Evolutionary conservation across 148 eudicot species (phyloP).

Genomic region (Arctostaphylos glauca): DNA sequence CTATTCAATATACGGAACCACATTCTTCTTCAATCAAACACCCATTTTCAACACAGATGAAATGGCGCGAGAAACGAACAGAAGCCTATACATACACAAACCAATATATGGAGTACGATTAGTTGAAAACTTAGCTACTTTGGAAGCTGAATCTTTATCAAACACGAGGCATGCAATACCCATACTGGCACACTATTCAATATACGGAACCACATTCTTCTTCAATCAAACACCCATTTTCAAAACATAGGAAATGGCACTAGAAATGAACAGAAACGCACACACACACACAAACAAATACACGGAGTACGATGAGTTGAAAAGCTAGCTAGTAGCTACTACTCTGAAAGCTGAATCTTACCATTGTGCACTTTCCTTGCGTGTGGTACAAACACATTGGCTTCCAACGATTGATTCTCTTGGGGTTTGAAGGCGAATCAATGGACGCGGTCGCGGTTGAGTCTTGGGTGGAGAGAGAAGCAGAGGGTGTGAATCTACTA

Average conservation of each 20-base stretch:
- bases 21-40: neutral
- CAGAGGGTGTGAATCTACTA: conserved; percentile 22
- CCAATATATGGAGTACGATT: no score
- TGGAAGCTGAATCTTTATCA: conserved; percentile 8
- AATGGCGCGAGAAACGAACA: no score
- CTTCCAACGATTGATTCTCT: conserved; percentile 53
- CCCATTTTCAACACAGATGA: no score
- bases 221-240: neutral
- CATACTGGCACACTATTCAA: neutral
- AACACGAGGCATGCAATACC: conserved; percentile 31
- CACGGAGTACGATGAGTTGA: neutral
- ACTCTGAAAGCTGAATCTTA: conserved; percentile 15
- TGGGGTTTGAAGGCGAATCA: conserved; percentile 9
- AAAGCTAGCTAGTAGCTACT: neutral
- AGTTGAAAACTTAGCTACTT: no score
- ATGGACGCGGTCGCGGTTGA: conserved; percentile 19
- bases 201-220: neutral
- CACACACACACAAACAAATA: neutral
- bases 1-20: neutral
- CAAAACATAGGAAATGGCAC: neutral
- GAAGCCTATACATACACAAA: no score
- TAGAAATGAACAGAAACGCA: neutral
- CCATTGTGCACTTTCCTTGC: conserved; percentile 83
- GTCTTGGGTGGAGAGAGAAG: conserved; percentile 38
- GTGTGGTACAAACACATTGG: conserved; percentile 83